Evolutionary conservation across 2,329 filamentous ascomycete species (phyloP).

Genomic region (Xylaria polymorpha): DNA sequence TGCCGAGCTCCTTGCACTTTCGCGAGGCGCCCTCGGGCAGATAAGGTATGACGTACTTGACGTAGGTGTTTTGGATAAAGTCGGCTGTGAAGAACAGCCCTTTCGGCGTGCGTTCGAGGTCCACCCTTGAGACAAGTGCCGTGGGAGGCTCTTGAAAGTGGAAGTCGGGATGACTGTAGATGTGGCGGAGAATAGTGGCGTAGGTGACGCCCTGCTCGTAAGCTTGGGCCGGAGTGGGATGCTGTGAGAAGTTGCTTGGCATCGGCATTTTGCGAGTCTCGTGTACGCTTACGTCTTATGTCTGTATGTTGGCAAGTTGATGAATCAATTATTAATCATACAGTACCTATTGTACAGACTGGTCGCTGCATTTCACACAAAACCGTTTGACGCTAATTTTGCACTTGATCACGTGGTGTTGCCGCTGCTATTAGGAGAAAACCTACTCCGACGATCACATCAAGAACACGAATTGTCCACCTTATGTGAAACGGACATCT

Average conservation of each 20-base stretch:
- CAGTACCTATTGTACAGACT: not conserved
- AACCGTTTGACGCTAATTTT: not conserved
- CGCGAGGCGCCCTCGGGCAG: slow-evolving; percentile 47
- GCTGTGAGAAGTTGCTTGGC: not conserved
- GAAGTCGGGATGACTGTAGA: slow-evolving; percentile 46
- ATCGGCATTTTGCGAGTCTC: slow-evolving; percentile 21
- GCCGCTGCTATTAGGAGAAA: not conserved
- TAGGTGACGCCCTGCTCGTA: slow-evolving; percentile 44
- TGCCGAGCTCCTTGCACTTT: slow-evolving; percentile 47
- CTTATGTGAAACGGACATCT: not conserved
- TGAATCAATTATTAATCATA: not conserved
- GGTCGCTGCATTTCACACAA: not conserved
- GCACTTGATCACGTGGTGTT: slow-evolving; percentile 14
- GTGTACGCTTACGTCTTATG: not conserved
- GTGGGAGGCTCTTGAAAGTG: slow-evolving; percentile 45
- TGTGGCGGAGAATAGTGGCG: slow-evolving; percentile 45
- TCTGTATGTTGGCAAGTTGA: not conserved
- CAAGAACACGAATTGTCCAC: not conserved
- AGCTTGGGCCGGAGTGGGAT: slow-evolving; percentile 42
- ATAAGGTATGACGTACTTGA: slow-evolving; percentile 46
- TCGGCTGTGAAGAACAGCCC: slow-evolving; percentile 46
- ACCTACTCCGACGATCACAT: not conserved
- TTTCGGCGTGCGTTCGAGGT: slow-evolving; percentile 38
- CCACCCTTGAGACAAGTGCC: slow-evolving; percentile 40
- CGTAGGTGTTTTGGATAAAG: slow-evolving; percentile 49